These are phyloP conservation scores for Harrya chromipes DNA, from an alignment of 768 basidiomycete genomes.

Conservation along the genomic window DNA sequence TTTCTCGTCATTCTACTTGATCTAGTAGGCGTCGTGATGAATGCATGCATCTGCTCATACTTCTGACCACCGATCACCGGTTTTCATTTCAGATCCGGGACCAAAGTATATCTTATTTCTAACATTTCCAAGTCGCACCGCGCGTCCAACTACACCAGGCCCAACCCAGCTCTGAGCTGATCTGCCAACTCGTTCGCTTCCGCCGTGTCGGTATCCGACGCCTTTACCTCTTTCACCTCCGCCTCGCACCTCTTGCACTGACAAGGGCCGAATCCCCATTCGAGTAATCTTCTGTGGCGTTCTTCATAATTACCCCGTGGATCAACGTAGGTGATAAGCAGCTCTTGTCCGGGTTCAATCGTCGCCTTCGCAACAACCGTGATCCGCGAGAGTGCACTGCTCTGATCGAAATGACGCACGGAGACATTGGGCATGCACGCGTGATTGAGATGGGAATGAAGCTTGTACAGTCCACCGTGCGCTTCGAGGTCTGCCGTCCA, in stretches of 20 bases:
- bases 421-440: slow-evolving; percentile 77
- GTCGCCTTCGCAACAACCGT: slow-evolving; percentile 64
- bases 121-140: neutral
- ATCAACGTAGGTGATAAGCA: slow-evolving; percentile 76
- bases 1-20: no score
- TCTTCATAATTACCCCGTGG: slow-evolving; percentile 39
- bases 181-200: slow-evolving; percentile 48
- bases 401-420: slow-evolving; percentile 71
- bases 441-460: slow-evolving; percentile 89
- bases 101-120: no score
- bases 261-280: slow-evolving; percentile 78
- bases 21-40: no score
- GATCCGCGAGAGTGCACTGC: slow-evolving; percentile 68
- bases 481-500: slow-evolving; percentile 64
- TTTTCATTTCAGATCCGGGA: no score
- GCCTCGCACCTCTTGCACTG: slow-evolving; percentile 61
- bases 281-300: slow-evolving; percentile 53
- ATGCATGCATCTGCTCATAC: no score
- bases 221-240: slow-evolving; percentile 43
- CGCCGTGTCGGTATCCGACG: neutral
- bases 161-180: slow-evolving; percentile 64
- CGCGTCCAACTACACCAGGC: slow-evolving; percentile 36
- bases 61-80: no score
- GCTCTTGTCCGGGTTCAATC: slow-evolving; percentile 70
- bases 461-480: slow-evolving; percentile 80